phyloP scores from a whole-genome alignment of 2,329 filamentous ascomycete species.

The Aspergillus versicolor region DNA sequence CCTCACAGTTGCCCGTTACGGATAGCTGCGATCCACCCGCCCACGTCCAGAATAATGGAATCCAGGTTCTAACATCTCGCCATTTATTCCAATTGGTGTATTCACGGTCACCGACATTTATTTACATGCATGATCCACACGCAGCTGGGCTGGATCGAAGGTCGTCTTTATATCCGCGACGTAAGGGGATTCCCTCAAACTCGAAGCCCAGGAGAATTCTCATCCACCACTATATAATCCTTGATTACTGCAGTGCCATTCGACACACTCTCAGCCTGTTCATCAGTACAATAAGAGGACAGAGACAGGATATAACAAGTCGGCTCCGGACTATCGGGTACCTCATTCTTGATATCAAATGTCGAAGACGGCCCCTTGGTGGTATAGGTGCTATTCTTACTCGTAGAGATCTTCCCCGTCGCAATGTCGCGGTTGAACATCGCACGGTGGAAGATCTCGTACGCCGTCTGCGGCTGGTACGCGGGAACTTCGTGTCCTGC shows the following conservation, averaged over 20 bases:
- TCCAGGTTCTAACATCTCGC: too few relatives aligned
- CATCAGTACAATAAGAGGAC: slow-evolving; percentile 42
- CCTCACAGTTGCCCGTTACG: neutral
- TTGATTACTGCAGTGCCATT: slow-evolving; percentile 48
- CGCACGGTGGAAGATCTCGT: slow-evolving; percentile 54
- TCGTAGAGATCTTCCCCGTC: slow-evolving; percentile 50
- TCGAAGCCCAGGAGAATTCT: slow-evolving; percentile 8
- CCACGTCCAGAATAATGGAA: neutral
- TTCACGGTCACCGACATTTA: neutral
- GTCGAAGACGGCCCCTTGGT: slow-evolving; percentile 41
- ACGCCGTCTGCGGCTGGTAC: slow-evolving; percentile 57
- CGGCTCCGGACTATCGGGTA: slow-evolving; percentile 40
- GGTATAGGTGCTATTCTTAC: slow-evolving; percentile 35
- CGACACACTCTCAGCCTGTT: slow-evolving; percentile 43
- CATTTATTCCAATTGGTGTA: neutral
- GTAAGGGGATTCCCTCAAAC: neutral
- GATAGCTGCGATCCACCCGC: neutral
- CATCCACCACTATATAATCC: slow-evolving; percentile 46
- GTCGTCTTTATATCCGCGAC: neutral
- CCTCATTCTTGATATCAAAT: slow-evolving; percentile 47
- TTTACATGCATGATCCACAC: neutral
- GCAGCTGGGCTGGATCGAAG: neutral
- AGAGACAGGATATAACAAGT: slow-evolving; percentile 48
- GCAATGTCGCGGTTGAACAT: slow-evolving; percentile 54
- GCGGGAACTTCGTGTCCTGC: slow-evolving; percentile 52